phyloP scores from a whole-genome alignment of 192 early-diverging fungal species.

The Podila minutissima region DNA sequence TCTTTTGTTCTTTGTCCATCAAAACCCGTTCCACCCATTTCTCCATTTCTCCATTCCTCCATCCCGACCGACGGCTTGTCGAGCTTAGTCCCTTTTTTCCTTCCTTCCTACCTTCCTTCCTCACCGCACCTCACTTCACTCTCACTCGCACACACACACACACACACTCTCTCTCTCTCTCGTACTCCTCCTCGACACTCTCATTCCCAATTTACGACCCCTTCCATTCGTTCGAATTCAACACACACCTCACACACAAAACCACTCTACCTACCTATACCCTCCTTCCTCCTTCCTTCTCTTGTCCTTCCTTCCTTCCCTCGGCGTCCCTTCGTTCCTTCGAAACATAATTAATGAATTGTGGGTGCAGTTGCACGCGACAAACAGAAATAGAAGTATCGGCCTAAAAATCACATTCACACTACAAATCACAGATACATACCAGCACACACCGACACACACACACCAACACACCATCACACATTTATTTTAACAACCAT shows the following conservation, averaged over 20 bases:
- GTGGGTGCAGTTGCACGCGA: too few relatives aligned
- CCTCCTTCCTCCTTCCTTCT: not conserved
- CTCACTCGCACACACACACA: not conserved
- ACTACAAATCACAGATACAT: too few relatives aligned
- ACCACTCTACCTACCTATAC: not conserved
- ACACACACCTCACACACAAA: too few relatives aligned
- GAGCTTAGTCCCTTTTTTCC: not conserved
- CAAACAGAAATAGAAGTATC: too few relatives aligned
- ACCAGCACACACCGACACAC: too few relatives aligned
- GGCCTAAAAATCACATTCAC: too few relatives aligned
- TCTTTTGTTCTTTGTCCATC: too few relatives aligned
- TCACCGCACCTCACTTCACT: not conserved
- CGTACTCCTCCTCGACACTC: constrained; percentile 1
- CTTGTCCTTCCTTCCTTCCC: not conserved
- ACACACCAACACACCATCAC: too few relatives aligned
- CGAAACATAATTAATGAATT: not conserved
- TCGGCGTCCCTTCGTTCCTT: not conserved
- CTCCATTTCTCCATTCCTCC: too few relatives aligned
- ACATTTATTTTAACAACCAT: too few relatives aligned
- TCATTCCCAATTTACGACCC: constrained; percentile 6
- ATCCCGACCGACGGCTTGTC: too few relatives aligned
- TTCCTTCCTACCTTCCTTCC: not conserved
- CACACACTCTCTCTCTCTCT: not conserved
- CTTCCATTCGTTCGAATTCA: not conserved
- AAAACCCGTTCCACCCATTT: too few relatives aligned